Percentiles rank a stretch among this genome's conserved stretches.
Evolutionary conservation across 139 green algal species (phyloP).

Genomic region (Closterium sp.): DNA sequence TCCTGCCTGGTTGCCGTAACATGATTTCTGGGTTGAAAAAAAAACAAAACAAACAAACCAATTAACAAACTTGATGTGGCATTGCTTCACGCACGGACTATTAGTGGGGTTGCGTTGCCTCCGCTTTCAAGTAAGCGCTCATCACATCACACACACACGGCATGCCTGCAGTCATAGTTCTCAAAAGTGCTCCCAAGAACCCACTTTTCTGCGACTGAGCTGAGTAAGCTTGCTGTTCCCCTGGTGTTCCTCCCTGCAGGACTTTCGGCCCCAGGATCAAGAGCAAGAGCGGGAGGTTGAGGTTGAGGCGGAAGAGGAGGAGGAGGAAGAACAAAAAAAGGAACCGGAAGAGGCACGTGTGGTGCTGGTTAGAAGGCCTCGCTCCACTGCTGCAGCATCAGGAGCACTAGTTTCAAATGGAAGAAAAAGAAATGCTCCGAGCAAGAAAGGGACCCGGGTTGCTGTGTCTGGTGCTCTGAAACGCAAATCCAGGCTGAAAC

Average conservation of each 20-base stretch:
- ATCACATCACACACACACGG: too few relatives aligned
- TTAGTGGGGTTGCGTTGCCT: too few relatives aligned
- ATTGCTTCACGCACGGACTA: too few relatives aligned
- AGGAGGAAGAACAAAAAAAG: not conserved
- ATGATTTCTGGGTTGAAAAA: too few relatives aligned
- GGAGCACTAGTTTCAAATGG: not conserved
- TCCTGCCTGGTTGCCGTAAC: too few relatives aligned
- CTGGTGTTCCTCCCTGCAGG: not conserved
- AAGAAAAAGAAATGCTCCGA: not conserved
- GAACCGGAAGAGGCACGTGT: not conserved
- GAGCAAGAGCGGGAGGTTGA: not conserved
- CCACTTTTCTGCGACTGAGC: too few relatives aligned
- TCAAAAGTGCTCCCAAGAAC: too few relatives aligned
- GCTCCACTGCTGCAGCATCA: not conserved
- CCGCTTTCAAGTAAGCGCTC: too few relatives aligned
- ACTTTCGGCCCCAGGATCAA: not conserved
- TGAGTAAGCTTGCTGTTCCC: too few relatives aligned
- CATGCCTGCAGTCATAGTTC: too few relatives aligned
- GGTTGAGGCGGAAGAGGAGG: not conserved
- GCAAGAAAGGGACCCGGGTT: not conserved
- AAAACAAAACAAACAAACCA: too few relatives aligned
- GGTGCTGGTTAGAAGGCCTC: not conserved
- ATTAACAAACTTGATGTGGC: too few relatives aligned
- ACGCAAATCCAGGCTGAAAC: not conserved
- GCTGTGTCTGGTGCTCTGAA: not conserved